A percentile compares a stretch with the other conserved stretches of the same genome.
phyloP scores from a whole-genome alignment of 176 grass and related monocot species.

The Olyra latifolia region DNA sequence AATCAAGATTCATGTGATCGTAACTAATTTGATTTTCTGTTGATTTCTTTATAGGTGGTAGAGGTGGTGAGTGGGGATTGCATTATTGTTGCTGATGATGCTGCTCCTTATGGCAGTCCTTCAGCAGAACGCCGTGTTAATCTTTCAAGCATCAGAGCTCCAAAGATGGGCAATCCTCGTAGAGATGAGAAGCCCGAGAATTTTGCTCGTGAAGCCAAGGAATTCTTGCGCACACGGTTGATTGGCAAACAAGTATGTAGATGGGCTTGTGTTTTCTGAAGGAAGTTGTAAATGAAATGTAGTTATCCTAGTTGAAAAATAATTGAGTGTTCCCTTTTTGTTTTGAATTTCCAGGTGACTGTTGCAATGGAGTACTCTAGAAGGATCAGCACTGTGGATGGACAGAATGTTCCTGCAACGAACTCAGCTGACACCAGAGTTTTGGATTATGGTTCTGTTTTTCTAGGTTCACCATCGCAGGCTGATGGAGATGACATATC shows the following conservation, averaged over 20 bases:
- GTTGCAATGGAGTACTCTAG: conserved; percentile 98
- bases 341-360: conserved; percentile 56
- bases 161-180: conserved; percentile 81
- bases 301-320: not conserved
- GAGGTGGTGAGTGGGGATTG: conserved; percentile 98
- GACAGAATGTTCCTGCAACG: conserved; percentile 48
- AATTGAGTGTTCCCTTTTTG: conserved; percentile 1
- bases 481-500: conserved; percentile 65
- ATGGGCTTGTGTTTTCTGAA: not conserved
- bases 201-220: conserved; percentile 90
- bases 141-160: conserved; percentile 92
- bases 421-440: conserved; percentile 61
- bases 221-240: conserved; percentile 85
- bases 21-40: conserved; percentile 14
- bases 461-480: conserved; percentile 58
- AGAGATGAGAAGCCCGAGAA: conserved; percentile 56
- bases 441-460: conserved; percentile 93
- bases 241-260: conserved; percentile 83
- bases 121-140: conserved; percentile 80
- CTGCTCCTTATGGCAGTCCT: conserved; percentile 75
- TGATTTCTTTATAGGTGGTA: conserved; percentile 71
- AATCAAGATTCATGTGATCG: conserved; percentile 14
- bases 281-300: conserved; percentile 1
- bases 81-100: conserved; percentile 85
- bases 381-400: conserved; percentile 68